These are phyloP conservation scores for Lentinus tigrinus DNA, from an alignment of 768 basidiomycete species.

Conservation along the genomic window DNA sequence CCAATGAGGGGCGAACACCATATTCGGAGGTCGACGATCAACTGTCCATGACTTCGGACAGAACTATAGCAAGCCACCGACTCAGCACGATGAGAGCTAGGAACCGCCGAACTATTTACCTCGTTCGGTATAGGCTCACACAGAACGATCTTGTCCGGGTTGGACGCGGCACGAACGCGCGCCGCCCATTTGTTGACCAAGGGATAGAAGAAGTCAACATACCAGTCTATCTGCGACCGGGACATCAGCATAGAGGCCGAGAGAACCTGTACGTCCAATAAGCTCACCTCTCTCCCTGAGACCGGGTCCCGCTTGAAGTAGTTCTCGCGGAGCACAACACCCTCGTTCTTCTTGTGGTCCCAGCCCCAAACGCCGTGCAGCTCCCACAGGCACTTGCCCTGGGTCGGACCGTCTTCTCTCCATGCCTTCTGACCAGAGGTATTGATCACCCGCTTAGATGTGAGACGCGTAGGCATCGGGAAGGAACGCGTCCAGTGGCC, in stretches of 20 bases:
- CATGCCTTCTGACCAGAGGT: conserved; percentile 59
- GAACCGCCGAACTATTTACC: conserved; percentile 38
- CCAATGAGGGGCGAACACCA: conserved; percentile 79
- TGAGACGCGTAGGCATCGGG: conserved; percentile 79
- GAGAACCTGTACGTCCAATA: not conserved
- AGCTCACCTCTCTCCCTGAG: conserved; percentile 56
- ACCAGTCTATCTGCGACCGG: conserved; percentile 70
- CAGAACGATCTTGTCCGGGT: conserved; percentile 63
- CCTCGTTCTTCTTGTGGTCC: conserved; percentile 62
- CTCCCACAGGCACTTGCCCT: conserved; percentile 80
- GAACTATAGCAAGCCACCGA: conserved; percentile 47
- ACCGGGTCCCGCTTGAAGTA: conserved; percentile 78
- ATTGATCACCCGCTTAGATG: conserved; percentile 61
- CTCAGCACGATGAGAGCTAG: not conserved
- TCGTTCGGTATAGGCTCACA: conserved; percentile 94
- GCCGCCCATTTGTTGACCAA: conserved; percentile 69
- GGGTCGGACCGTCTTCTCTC: conserved; percentile 71
- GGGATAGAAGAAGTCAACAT: conserved; percentile 81
- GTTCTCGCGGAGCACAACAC: conserved; percentile 76
- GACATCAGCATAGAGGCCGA: not conserved
- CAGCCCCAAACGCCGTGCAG: conserved; percentile 94
- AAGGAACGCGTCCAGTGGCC: conserved; percentile 82
- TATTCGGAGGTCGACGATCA: conserved; percentile 56
- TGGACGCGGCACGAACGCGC: conserved; percentile 48
- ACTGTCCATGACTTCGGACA: conserved; percentile 77